Conservation (phyloP, 768 basidiomycete species). For the Lactarius tabidus region DNA sequence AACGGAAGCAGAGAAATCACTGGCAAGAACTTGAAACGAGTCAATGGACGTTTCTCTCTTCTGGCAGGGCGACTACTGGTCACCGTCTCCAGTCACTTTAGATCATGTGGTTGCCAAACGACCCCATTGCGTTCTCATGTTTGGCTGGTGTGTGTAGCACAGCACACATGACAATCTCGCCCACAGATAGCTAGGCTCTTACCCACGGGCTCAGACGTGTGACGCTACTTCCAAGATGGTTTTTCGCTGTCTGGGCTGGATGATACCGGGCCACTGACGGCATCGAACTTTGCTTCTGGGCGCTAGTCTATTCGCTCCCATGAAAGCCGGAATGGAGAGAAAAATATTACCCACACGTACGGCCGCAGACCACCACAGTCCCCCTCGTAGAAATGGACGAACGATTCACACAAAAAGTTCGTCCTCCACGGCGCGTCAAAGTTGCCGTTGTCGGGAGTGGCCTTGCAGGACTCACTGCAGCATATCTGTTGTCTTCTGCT, state of each 20-base stretch:
- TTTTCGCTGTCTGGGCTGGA: no score
- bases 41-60: no score
- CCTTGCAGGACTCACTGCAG: constrained; percentile 67
- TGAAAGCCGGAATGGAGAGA: neutral
- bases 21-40: no score
- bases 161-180: no score
- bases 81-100: no score
- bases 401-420: neutral
- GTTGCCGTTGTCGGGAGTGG: constrained; percentile 72
- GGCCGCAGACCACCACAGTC: neutral
- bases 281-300: neutral
- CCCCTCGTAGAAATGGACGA: neutral
- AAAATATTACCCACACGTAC: neutral
- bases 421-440: constrained; percentile 34
- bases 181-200: neutral
- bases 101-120: no score
- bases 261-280: neutral
- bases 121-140: no score
- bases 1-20: no score
- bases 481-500: constrained; percentile 46
- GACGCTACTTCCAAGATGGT: neutral
- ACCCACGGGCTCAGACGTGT: neutral
- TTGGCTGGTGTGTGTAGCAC: no score
- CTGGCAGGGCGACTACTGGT: no score
- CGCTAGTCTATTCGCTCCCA: neutral